phyloP scores from a whole-genome alignment of 2,329 filamentous ascomycete genomes.

The Stemphylium lycopersici region DNA sequence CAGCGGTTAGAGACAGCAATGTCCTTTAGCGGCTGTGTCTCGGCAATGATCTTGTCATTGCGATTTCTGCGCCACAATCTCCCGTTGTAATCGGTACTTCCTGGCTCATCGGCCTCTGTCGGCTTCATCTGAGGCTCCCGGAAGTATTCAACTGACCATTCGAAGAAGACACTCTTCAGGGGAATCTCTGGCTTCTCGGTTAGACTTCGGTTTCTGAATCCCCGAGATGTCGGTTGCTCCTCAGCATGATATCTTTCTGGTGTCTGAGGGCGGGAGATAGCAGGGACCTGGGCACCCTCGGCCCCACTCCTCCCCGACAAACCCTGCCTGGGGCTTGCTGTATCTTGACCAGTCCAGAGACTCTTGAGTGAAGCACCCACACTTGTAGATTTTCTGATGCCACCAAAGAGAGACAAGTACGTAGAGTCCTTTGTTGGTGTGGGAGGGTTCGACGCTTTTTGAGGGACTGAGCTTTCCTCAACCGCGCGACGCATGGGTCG shows the following conservation, averaged over 20 bases:
- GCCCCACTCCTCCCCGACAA: slow-evolving; percentile 54
- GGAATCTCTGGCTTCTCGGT: slow-evolving; percentile 70
- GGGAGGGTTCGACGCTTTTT: slow-evolving; percentile 54
- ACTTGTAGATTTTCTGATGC: slow-evolving; percentile 67
- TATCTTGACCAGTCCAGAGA: slow-evolving; percentile 55
- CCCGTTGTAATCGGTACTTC: slow-evolving; percentile 94
- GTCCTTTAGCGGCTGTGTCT: slow-evolving; percentile 92
- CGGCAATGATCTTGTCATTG: slow-evolving; percentile 89
- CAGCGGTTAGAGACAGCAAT: slow-evolving; percentile 84
- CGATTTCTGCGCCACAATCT: slow-evolving; percentile 89
- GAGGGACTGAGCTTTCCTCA: slow-evolving; percentile 47
- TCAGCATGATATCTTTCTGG: slow-evolving; percentile 72
- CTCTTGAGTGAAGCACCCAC: slow-evolving; percentile 69
- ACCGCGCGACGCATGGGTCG: slow-evolving; percentile 50
- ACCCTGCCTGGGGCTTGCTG: slow-evolving; percentile 36
- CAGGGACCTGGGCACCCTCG: slow-evolving; percentile 67
- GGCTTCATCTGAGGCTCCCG: slow-evolving; percentile 98
- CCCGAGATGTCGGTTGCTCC: slow-evolving; percentile 78
- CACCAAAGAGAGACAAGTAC: slow-evolving; percentile 62
- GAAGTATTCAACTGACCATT: slow-evolving; percentile 98
- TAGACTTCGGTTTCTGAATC: slow-evolving; percentile 69
- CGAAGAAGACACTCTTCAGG: slow-evolving; percentile 80
- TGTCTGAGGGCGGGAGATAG: slow-evolving; percentile 71
- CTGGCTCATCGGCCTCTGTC: slow-evolving; percentile 93
- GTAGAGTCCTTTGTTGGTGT: slow-evolving; percentile 62